phyloP scores from a whole-genome alignment of 768 basidiomycete species.

The Tulasnella calospora region DNA sequence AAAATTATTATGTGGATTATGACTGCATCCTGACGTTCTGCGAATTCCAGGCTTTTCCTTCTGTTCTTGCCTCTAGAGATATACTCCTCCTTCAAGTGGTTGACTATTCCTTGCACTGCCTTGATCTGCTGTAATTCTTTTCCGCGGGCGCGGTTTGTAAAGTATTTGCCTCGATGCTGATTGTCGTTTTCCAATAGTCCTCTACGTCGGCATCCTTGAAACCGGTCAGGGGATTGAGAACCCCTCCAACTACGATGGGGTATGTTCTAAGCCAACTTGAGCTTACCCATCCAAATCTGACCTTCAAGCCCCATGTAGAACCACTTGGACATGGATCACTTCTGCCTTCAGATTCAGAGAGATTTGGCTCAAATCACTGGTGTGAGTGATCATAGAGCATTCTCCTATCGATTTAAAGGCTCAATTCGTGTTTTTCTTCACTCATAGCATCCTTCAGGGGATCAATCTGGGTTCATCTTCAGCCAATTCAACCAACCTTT shows the following conservation, averaged over 20 bases:
- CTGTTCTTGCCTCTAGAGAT: constrained; percentile 48
- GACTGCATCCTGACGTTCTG: neutral
- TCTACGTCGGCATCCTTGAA: constrained; percentile 36
- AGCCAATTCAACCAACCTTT: constrained; percentile 62
- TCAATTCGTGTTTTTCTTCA: neutral
- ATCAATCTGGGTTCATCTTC: constrained; percentile 53
- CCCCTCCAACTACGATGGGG: constrained; percentile 37
- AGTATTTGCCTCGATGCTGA: neutral
- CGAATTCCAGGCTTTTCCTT: constrained; percentile 35
- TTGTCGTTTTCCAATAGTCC: neutral
- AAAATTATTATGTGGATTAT: neutral
- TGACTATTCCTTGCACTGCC: constrained; percentile 42
- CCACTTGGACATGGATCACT: constrained; percentile 48
- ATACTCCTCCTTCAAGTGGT: constrained; percentile 39
- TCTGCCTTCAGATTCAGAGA: constrained; percentile 60
- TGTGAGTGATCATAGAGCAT: constrained; percentile 43
- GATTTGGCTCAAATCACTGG: constrained; percentile 67
- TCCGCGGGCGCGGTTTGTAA: neutral
- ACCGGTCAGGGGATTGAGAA: constrained; percentile 35
- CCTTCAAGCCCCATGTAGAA: constrained; percentile 1
- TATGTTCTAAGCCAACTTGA: neutral
- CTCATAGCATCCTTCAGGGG: constrained; percentile 50
- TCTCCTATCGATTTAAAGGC: neutral
- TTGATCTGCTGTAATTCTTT: constrained; percentile 15
- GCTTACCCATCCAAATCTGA: constrained; percentile 23